Evolutionary conservation across 176 grass and related monocot species (phyloP), one percentile per base, ranked within the genome.

Genomic region (Areca catechu): DNA sequence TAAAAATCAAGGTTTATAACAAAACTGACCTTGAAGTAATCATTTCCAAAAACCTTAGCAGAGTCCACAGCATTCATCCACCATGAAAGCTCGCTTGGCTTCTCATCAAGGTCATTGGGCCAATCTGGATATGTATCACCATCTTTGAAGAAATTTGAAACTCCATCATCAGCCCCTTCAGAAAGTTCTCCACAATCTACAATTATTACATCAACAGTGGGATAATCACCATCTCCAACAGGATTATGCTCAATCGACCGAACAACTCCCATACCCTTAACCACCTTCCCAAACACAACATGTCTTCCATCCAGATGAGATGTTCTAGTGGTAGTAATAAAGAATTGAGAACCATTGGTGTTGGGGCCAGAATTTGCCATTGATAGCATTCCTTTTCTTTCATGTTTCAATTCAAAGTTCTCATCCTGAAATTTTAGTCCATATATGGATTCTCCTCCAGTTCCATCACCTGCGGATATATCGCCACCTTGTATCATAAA

Each of bases 401-500:
- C 92, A 68, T 96, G 92, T 68, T 85, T 96, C 61, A 87, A 19
- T 62, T 74, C 49, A 84, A 90, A 96, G 74, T 90, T 90, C 57
- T 96, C 92, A 69, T 96, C 92, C 16, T 82, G 83, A 77, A 96
- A 96, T 57, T 88, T 84, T 67, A 73, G 54, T 67, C 83, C 92
- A 53, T 96, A 96, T 76, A 96, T 90, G 22, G 92, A 90, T 43
- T 90, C 83, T 20, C 86, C 92, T 23, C 92, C 92, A 48, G 86
- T 80, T 65, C 92, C 83, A 77, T 90, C 92, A 58, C 80, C 92
- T 24, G 77, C 75, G 71, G 83, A 87, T 63, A 85, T 96, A 78
- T 90, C 86, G 68, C 92, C 92, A 3, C 86, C 86, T 96, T 96
- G 89, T 63, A 95, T 71, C 86, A 96, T 90, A 70, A 96, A 88